A percentile compares a stretch with the other conserved stretches of the same genome.
Evolutionary conservation across 768 basidiomycete species (phyloP).

Genomic region (Galerina sulciceps): DNA sequence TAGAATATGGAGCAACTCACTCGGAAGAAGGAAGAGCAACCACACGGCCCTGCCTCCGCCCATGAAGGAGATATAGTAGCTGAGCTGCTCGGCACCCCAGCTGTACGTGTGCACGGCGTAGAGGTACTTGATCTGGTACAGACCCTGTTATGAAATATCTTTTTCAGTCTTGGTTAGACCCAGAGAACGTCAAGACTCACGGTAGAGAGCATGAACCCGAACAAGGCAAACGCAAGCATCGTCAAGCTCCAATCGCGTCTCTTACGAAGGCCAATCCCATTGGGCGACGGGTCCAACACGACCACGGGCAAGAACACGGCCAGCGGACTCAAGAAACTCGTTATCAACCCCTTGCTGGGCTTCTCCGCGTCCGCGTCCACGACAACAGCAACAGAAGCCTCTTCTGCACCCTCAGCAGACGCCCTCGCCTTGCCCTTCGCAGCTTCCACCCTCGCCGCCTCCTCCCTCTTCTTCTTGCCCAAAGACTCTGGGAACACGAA

Average conservation of each 20-base stretch:
- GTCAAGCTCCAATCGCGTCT: slow-evolving; percentile 82
- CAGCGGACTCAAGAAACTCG: slow-evolving; percentile 58
- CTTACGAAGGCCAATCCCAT: slow-evolving; percentile 40
- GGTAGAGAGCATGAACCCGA: slow-evolving; percentile 66
- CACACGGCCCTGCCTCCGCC: slow-evolving; percentile 63
- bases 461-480: slow-evolving; percentile 42
- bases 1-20: slow-evolving; percentile 29
- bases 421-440: slow-evolving; percentile 31
- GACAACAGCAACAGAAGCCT: not conserved
- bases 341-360: slow-evolving; percentile 32
- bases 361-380: not conserved
- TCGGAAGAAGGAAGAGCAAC: slow-evolving; percentile 52
- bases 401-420: slow-evolving; percentile 20
- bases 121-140: slow-evolving; percentile 81
- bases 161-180: not conserved
- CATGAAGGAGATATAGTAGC: slow-evolving; percentile 77
- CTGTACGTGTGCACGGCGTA: slow-evolving; percentile 75
- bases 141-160: slow-evolving; percentile 46
- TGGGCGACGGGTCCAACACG: slow-evolving; percentile 42
- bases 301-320: slow-evolving; percentile 69
- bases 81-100: slow-evolving; percentile 74
- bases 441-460: slow-evolving; percentile 23
- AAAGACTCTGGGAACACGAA: slow-evolving; percentile 75
- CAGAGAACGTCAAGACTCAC: slow-evolving; percentile 42
- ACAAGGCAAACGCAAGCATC: slow-evolving; percentile 63